phyloP scores from a whole-genome alignment of 192 early-diverging fungal species.

The Backusella circina region DNA sequence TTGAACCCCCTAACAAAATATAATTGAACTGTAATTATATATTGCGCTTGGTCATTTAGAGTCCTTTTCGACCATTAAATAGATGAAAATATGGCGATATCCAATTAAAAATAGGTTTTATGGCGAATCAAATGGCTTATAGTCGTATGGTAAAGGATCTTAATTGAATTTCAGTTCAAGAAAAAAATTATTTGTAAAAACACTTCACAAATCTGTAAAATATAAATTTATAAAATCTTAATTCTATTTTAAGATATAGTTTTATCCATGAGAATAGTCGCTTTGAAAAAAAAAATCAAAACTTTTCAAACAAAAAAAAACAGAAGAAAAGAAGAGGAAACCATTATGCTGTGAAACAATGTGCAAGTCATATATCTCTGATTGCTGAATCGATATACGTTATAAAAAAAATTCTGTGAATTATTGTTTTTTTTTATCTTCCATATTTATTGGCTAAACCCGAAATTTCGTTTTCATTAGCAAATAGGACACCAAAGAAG shows the following conservation, averaged over 20 bases:
- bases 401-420: not conserved
- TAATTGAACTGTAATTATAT: not conserved
- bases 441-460: not conserved
- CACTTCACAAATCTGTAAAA: not conserved
- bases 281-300: not conserved
- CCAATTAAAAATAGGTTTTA: not conserved
- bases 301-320: not conserved
- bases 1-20: not conserved
- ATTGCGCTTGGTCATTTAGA: not conserved
- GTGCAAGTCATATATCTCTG: not conserved
- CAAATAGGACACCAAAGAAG: not conserved
- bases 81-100: too few species aligned
- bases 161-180: not conserved
- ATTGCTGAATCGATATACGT: not conserved
- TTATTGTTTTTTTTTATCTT: not conserved
- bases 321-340: not conserved
- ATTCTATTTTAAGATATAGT: not conserved
- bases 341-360: not conserved
- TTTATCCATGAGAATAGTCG: not conserved
- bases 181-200: not conserved
- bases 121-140: not conserved
- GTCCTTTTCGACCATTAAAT: not conserved
- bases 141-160: not conserved
- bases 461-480: not conserved
- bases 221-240: not conserved